Conservation (phyloP, 2,329 filamentous ascomycete genomes). For the Penicillium sp. region DNA sequence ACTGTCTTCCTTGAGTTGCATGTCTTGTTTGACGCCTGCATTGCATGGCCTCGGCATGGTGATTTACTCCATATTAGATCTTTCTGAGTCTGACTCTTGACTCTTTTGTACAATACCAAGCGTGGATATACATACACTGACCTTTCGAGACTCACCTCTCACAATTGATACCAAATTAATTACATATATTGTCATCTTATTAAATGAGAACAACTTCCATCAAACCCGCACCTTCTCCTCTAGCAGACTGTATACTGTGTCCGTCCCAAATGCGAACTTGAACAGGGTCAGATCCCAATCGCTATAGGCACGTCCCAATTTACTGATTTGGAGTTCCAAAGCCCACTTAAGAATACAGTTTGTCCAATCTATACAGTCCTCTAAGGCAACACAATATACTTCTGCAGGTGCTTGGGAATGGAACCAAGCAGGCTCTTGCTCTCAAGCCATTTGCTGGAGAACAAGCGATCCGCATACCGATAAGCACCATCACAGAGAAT, state of each 20-base stretch:
- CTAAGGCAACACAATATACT: conserved; percentile 88
- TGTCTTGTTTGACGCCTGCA: not conserved
- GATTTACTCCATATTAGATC: not conserved
- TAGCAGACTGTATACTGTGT: not conserved
- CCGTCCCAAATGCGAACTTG: not conserved
- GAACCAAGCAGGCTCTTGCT: conserved; percentile 78
- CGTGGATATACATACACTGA: conserved; percentile 7
- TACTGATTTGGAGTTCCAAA: not conserved
- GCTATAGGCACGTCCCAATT: not conserved
- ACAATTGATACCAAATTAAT: conserved; percentile 6
- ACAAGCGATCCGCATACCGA: conserved; percentile 88
- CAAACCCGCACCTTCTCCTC: not conserved
- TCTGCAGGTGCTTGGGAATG: conserved; percentile 80
- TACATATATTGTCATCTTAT: not conserved
- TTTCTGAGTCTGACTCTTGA: not conserved
- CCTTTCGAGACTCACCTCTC: conserved; percentile 8
- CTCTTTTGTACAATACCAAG: conserved; percentile 11
- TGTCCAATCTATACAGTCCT: conserved; percentile 13
- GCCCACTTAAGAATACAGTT: not conserved
- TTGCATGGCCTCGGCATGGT: not conserved
- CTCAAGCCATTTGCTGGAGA: conserved; percentile 85
- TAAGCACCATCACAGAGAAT: conserved; percentile 97
- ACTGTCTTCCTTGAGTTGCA: not conserved
- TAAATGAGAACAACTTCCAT: no score
- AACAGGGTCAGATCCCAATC: not conserved